Evolutionary conservation across 225 moss, liverwort and hornwort genomes (phyloP), one percentile per base, ranked within the genome.

Genomic region (Physcomitrellopsis africana): DNA sequence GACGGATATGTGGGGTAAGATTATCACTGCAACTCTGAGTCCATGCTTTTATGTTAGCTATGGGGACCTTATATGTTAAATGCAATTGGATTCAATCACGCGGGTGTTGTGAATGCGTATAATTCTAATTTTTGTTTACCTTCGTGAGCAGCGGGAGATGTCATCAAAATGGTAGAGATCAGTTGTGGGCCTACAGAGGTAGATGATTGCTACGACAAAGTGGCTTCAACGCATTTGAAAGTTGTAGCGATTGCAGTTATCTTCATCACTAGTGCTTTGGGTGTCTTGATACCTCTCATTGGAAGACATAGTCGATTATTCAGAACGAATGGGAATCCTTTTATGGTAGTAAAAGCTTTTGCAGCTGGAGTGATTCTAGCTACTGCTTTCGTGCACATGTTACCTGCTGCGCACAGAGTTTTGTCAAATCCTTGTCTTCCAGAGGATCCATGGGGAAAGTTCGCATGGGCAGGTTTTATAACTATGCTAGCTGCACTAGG

Each of bases 291-390:
- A 10, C 96, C 96, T 16, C 63, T 94, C 8, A 5, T 94, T 2
- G 92, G 96, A 8, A 83, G 77, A 55, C 74, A 75, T 9, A 60
- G 84, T 49, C 73, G 67, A 23, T 83, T 81, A 62, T 72, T 97
- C 2, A 73, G 91, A 45, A 89, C 85, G 1, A 94, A 94, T 80
- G 87, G 91, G 0, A 90, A 91, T 15, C 89, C 91, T 13, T 97
- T 97, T 77, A 94, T 92, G 29, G 69, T 90, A 1, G 75, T 83
- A 0, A 97, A 97, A 70, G 94, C 94, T 7, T 97, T 97, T 20
- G 96, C 96, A 45, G 96, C 97, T 8, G 97, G 97, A 0, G 97
- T 97, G 13, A 92, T 97, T 45, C 69, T 97, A 46, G 97, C 94
- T 9, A 97, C 97, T 0, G 97, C 87, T 2, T 97, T 97, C 60